These are phyloP conservation scores for Castanea mollissima DNA, from an alignment of 306 rosid genomes.

Conservation along the genomic window DNA sequence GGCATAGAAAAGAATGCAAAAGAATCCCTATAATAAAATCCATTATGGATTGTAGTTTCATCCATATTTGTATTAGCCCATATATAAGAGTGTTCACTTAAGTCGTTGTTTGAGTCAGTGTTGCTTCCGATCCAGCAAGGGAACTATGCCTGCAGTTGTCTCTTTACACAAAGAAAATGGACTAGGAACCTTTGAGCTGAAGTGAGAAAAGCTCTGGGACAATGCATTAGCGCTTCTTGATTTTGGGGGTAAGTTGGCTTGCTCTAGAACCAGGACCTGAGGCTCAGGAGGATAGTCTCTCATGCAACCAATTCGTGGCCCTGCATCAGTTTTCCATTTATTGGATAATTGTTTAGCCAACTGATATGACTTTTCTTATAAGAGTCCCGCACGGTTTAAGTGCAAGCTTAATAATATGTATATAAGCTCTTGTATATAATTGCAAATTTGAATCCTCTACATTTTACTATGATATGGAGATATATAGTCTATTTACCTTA, in stretches of 20 bases:
- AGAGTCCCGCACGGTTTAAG: too few relatives aligned
- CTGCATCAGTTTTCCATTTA: conserved; percentile 86
- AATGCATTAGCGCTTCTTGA: not conserved
- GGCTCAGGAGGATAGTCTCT: conserved; percentile 84
- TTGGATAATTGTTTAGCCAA: conserved; percentile 57
- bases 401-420: too few relatives aligned
- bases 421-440: too few relatives aligned
- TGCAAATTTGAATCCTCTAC: conserved; percentile 25
- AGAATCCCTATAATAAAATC: not conserved
- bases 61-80: too few relatives aligned
- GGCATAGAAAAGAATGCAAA: not conserved
- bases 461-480: too few relatives aligned
- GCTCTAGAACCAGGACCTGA: conserved; percentile 59
- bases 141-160: not conserved
- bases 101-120: not conserved
- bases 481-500: too few relatives aligned
- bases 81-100: not conserved
- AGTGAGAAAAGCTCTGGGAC: conserved; percentile 33
- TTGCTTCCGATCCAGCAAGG: not conserved
- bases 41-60: not conserved
- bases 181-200: conserved; percentile 26
- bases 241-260: conserved; percentile 73
- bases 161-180: conserved; percentile 30
- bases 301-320: conserved; percentile 89
- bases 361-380: conserved; percentile 57